Evolutionary conservation across 2,329 filamentous ascomycete species (phyloP).

Genomic region (Bretziella fagacearum): DNA sequence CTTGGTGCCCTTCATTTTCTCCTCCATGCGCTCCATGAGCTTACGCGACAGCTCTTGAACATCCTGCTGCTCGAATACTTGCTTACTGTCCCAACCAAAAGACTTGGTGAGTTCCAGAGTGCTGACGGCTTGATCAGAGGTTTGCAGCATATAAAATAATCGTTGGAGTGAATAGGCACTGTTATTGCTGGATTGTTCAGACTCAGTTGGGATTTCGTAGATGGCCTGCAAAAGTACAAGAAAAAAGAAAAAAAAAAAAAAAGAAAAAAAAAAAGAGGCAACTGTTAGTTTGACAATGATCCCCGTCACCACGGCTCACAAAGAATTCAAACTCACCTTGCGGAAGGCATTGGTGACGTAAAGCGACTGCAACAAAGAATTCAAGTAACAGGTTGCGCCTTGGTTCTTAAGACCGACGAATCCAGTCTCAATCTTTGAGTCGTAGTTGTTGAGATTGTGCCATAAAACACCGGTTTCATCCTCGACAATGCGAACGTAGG

Average conservation of each 20-base stretch:
- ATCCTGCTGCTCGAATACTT: conserved; percentile 98
- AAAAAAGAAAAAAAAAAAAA: background rate
- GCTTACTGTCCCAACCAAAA: conserved; percentile 93
- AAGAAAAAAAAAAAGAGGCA: background rate
- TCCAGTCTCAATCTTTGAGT: conserved; percentile 97
- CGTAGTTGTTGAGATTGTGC: conserved; percentile 88
- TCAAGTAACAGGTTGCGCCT: conserved; percentile 79
- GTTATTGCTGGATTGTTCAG: conserved; percentile 64
- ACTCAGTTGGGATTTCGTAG: conserved; percentile 87
- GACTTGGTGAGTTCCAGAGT: conserved; percentile 91
- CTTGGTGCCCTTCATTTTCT: conserved; percentile 93
- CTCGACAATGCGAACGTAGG: conserved; percentile 65
- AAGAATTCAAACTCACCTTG: conserved; percentile 40
- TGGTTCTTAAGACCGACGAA: conserved; percentile 96
- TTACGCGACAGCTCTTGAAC: conserved; percentile 94
- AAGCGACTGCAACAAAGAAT: conserved; percentile 67
- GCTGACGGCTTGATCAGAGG: conserved; percentile 63
- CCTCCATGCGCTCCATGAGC: conserved; percentile 91
- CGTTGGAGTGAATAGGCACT: conserved; percentile 88
- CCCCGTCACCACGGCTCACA: background rate
- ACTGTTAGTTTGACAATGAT: background rate
- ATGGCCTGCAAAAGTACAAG: conserved; percentile 46
- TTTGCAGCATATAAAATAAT: conserved; percentile 89
- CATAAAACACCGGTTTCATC: conserved; percentile 79
- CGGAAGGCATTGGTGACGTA: conserved; percentile 88